Conservation (phyloP, 495 filamentous ascomycete species). For the Penicillium crystallinum region DNA sequence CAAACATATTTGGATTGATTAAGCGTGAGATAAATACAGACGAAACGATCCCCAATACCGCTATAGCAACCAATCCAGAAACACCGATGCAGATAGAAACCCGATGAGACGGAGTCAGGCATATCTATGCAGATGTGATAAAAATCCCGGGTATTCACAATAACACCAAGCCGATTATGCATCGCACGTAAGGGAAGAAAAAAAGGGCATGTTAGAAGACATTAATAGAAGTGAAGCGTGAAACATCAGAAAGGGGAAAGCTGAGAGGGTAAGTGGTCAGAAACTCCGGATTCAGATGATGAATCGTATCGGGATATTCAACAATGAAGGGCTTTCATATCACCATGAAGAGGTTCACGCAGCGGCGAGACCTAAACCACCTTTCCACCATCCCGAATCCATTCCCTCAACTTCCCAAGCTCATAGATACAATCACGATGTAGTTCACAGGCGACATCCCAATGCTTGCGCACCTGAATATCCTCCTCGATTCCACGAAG, state of each 20-base stretch:
- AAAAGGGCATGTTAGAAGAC: neutral
- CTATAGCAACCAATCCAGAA: neutral
- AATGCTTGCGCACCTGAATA: slow-evolving; percentile 54
- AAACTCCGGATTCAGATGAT: no score
- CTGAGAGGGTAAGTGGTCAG: neutral
- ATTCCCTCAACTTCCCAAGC: slow-evolving; percentile 53
- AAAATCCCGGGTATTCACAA: slow-evolving; percentile 7
- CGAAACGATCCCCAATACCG: neutral
- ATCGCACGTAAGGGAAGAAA: neutral
- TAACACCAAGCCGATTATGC: slow-evolving; percentile 7
- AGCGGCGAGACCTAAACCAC: slow-evolving; percentile 14
- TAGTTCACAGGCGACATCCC: slow-evolving; percentile 57
- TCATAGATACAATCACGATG: slow-evolving; percentile 58
- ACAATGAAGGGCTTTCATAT: neutral
- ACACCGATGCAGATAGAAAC: neutral
- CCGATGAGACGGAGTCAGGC: neutral
- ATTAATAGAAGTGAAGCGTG: neutral
- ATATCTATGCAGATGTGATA: slow-evolving; percentile 2
- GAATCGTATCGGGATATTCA: no score
- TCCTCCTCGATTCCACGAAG: slow-evolving; percentile 59
- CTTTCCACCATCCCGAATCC: slow-evolving; percentile 39
- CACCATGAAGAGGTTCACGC: neutral
- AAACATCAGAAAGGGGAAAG: neutral
- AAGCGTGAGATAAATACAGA: neutral
- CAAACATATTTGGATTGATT: neutral